Conservation (phyloP, 768 basidiomycete genomes). For the Crucibulum laeve region DNA sequence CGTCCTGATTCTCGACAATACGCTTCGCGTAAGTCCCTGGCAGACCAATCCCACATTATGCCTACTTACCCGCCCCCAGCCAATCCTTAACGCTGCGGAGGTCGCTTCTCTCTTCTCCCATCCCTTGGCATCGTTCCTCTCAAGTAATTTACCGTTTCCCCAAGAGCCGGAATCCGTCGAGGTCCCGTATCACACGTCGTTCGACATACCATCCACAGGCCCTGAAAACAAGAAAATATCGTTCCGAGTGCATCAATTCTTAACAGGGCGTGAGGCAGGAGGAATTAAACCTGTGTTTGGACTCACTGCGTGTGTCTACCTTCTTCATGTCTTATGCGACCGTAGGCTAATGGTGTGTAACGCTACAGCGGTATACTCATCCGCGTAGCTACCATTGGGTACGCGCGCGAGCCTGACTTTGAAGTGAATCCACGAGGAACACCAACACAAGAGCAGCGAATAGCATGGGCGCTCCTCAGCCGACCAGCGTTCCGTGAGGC, state of each 20-base stretch:
- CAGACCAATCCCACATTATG: not conserved
- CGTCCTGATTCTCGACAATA: conserved; percentile 78
- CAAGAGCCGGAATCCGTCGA: conserved; percentile 49
- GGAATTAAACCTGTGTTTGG: conserved; percentile 90
- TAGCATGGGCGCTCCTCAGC: conserved; percentile 39
- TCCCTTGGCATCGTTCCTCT: conserved; percentile 71
- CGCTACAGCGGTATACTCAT: conserved; percentile 40
- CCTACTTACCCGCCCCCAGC: conserved; percentile 34
- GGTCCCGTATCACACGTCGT: conserved; percentile 61
- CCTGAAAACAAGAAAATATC: conserved; percentile 29
- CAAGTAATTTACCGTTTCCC: conserved; percentile 52
- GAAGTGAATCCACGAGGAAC: conserved; percentile 31
- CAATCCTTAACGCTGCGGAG: conserved; percentile 75
- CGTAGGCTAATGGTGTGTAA: too few species aligned
- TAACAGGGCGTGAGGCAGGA: conserved; percentile 81
- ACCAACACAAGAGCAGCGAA: conserved; percentile 29
- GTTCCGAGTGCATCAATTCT: conserved; percentile 69
- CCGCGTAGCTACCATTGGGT: conserved; percentile 38
- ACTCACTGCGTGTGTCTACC: conserved; percentile 76
- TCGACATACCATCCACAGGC: conserved; percentile 46
- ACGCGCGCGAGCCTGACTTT: conserved; percentile 39
- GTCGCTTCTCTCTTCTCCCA: conserved; percentile 83
- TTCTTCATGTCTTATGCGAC: not conserved
- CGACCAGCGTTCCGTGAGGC: conserved; percentile 31
- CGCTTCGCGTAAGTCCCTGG: conserved; percentile 50